Percentiles rank a stretch among this genome's conserved stretches.
phyloP scores from a whole-genome alignment of 2,329 filamentous ascomycete genomes.

The Orbilia brochopaga region DNA sequence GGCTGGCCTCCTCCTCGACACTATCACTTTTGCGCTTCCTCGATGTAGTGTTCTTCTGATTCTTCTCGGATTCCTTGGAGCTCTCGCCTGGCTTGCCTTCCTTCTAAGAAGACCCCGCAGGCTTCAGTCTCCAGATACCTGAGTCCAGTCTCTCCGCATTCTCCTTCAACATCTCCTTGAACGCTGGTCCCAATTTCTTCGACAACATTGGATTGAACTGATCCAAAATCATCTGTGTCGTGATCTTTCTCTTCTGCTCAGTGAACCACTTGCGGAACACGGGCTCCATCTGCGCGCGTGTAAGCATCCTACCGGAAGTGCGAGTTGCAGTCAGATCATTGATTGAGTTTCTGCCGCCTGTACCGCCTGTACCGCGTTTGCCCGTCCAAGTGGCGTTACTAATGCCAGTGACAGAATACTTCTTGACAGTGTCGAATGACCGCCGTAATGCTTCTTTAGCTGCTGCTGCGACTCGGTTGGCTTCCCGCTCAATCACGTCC shows the following conservation, averaged over 20 bases:
- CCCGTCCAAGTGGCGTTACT: slow-evolving; percentile 56
- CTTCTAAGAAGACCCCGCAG: slow-evolving; percentile 32
- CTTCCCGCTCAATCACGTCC: slow-evolving; percentile 79
- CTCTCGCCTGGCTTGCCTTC: slow-evolving; percentile 64
- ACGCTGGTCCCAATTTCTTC: slow-evolving; percentile 75
- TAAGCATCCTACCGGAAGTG: slow-evolving; percentile 71
- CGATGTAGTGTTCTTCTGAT: background rate
- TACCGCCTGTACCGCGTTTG: slow-evolving; percentile 54
- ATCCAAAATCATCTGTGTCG: slow-evolving; percentile 59
- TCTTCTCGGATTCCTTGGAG: slow-evolving; percentile 66
- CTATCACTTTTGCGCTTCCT: background rate
- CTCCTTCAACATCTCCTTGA: slow-evolving; percentile 77
- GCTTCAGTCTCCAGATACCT: slow-evolving; percentile 62
- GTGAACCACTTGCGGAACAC: slow-evolving; percentile 55
- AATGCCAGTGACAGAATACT: slow-evolving; percentile 71
- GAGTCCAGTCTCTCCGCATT: slow-evolving; percentile 69
- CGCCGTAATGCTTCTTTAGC: slow-evolving; percentile 77
- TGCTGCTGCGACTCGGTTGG: slow-evolving; percentile 75
- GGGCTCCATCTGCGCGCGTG: slow-evolving; percentile 54
- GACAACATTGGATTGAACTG: slow-evolving; percentile 81
- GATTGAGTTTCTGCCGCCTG: no score
- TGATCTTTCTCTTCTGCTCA: slow-evolving; percentile 51
- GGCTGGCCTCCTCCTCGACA: background rate
- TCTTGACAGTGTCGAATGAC: slow-evolving; percentile 73
- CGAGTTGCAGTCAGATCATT: no score